Evolutionary conservation across 2,329 filamentous ascomycete species (phyloP).

Genomic region (Colletotrichum sojae): DNA sequence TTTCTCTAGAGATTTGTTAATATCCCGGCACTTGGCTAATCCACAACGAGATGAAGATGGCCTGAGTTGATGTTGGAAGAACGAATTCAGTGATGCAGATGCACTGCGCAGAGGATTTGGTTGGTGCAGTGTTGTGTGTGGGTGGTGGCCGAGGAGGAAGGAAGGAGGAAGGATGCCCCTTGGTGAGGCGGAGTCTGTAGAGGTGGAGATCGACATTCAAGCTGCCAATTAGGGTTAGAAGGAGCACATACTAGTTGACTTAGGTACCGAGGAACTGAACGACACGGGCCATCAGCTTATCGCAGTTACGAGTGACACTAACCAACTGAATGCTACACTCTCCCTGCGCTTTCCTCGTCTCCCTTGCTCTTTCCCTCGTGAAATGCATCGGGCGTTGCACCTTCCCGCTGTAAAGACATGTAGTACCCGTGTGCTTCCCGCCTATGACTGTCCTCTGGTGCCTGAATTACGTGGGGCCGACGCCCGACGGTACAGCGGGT

Average conservation of each 20-base stretch:
- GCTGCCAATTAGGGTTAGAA: slow-evolving; percentile 23
- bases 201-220: slow-evolving; percentile 10
- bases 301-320: slow-evolving; percentile 18
- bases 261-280: neutral
- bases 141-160: too few relatives aligned
- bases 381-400: neutral
- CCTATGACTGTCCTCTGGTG: neutral
- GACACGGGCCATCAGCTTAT: slow-evolving; percentile 31
- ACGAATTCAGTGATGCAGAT: too few relatives aligned
- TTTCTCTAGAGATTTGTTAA: neutral
- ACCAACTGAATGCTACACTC: neutral
- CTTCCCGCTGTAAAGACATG: neutral
- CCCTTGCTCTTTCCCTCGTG: neutral
- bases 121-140: too few relatives aligned
- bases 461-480: slow-evolving; percentile 6
- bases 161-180: neutral
- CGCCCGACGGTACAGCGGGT: neutral
- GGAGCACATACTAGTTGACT: neutral
- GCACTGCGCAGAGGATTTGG: too few relatives aligned
- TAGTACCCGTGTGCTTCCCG: neutral
- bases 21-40: neutral
- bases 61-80: neutral
- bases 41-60: neutral
- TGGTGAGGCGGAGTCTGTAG: neutral
- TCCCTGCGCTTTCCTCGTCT: neutral